phyloP scores from a whole-genome alignment of 805 yeast species.

The Metschnikowia bowlesiae region DNA sequence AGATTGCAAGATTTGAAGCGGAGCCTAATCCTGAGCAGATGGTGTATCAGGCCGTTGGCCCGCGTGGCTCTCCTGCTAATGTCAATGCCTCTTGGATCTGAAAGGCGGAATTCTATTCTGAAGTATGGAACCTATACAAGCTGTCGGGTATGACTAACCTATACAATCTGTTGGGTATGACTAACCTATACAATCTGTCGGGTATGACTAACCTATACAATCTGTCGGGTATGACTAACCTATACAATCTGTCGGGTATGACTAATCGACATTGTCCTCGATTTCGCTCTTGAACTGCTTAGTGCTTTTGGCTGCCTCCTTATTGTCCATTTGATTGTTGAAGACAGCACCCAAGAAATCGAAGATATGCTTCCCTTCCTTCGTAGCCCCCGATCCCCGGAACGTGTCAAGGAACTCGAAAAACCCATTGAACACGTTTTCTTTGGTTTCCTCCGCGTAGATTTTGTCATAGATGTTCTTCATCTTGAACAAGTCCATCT shows the following conservation, averaged over 20 bases:
- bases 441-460: constrained; percentile 83
- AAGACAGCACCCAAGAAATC: constrained; percentile 51
- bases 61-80: constrained; percentile 10
- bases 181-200: not conserved
- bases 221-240: not conserved
- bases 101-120: not conserved
- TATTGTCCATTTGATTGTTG: constrained; percentile 18
- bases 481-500: constrained; percentile 84
- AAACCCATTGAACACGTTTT: constrained; percentile 85
- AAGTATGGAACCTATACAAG: not conserved
- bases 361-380: constrained; percentile 47
- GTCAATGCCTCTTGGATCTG: constrained; percentile 19
- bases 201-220: not conserved
- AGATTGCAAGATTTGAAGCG: constrained; percentile 1
- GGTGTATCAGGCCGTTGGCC: constrained; percentile 11
- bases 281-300: constrained; percentile 5
- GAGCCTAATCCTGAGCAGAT: constrained; percentile 7
- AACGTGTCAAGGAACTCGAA: constrained; percentile 86
- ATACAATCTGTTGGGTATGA: not conserved
- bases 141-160: not conserved
- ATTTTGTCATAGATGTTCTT: constrained; percentile 88
- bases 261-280: constrained; percentile 10
- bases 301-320: constrained; percentile 9
- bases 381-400: constrained; percentile 34
- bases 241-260: not conserved